A percentile compares a stretch with the other conserved stretches of the same genome.
phyloP scores from a whole-genome alignment of 768 basidiomycete genomes.

The Artomyces pyxidatus region DNA sequence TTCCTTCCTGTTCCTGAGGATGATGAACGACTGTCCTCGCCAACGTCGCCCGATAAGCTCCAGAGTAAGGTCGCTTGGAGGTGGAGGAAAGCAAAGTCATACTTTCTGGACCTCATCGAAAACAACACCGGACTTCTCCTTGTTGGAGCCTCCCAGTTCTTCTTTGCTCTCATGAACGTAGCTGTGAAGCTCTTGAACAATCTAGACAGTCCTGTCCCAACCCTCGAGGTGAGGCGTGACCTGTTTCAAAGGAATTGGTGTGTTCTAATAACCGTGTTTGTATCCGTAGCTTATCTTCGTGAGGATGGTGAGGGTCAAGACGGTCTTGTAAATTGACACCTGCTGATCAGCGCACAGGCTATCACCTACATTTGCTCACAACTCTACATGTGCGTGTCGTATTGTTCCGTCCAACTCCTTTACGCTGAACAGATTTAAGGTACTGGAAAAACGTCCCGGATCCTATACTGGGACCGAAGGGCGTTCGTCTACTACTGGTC shows the following conservation, averaged over 20 bases:
- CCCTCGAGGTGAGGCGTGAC: slow-evolving; percentile 38
- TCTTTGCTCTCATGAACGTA: slow-evolving; percentile 53
- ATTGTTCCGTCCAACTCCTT: not conserved
- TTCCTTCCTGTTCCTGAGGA: slow-evolving; percentile 1
- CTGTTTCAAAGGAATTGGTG: not conserved
- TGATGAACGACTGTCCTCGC: not conserved
- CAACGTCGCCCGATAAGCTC: not conserved
- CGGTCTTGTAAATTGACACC: not conserved
- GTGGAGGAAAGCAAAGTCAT: not conserved
- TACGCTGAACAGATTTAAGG: slow-evolving; percentile 18
- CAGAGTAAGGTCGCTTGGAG: not conserved
- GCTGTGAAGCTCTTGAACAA: slow-evolving; percentile 54
- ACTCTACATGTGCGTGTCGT: slow-evolving; percentile 35
- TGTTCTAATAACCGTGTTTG: not conserved
- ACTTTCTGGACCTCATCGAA: slow-evolving; percentile 7
- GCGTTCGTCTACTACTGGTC: slow-evolving; percentile 48
- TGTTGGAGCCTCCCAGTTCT: slow-evolving; percentile 47
- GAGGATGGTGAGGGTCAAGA: slow-evolving; percentile 40
- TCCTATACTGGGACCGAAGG: slow-evolving; percentile 63
- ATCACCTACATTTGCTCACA: slow-evolving; percentile 47
- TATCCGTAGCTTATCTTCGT: slow-evolving; percentile 39
- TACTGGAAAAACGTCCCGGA: slow-evolving; percentile 37
- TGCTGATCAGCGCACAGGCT: slow-evolving; percentile 23
- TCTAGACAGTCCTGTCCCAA: slow-evolving; percentile 49
- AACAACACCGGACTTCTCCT: slow-evolving; percentile 54